Evolutionary conservation across 331 rosid species (phyloP), one percentile per base, ranked within the genome.

Genomic region (Quercus tomentella): DNA sequence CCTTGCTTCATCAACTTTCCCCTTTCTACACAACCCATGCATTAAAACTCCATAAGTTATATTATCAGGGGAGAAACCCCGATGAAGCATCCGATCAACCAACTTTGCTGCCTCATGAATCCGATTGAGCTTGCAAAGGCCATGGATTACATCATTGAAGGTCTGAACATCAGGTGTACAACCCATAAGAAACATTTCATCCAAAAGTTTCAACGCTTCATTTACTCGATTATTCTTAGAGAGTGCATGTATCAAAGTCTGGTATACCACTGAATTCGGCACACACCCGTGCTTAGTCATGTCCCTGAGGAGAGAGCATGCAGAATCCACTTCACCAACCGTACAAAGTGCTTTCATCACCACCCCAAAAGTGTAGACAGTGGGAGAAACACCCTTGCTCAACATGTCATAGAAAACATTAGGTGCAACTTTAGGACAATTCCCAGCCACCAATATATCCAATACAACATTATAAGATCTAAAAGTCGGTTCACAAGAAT

Each of bases 141-240:
- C 98, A 80, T 83, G 89, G 76, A 91, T 87, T 71, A 91, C 87
- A 87, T 95, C 96, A 79, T 90, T 88, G 78, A 95, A 85, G 74
- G 98, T 95, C 91, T 90, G 90, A 75, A 93, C 96, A 80, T 95
- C 97, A 71, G 97, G 97, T 70, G 85, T 70, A 77, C 97, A 95
- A 21, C 96, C 95, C 97, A 95, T 95, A 82, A 93, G 78, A 80
- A 90, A 83, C 99, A 95, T 92, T 80, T 95, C 97, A 80, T 93
- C 97, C 74, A 95, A 84, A 54, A 95, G 90, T 73, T 43, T 86
- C 85, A 80, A 22, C 3, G 97, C 96, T 71, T 95, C 99, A 82
- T 56, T 88, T 56, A 87, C 93, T 65, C 87, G 84, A 33, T 88
- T 86, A 79, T 71, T 92, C 82, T 82, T 85, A 25, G 91, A 85